Percentiles rank a stretch among this genome's conserved stretches.
These are phyloP conservation scores for Akanthomyces uredinophilus DNA, from an alignment of 2,329 filamentous ascomycete species.

Conservation along the genomic window DNA sequence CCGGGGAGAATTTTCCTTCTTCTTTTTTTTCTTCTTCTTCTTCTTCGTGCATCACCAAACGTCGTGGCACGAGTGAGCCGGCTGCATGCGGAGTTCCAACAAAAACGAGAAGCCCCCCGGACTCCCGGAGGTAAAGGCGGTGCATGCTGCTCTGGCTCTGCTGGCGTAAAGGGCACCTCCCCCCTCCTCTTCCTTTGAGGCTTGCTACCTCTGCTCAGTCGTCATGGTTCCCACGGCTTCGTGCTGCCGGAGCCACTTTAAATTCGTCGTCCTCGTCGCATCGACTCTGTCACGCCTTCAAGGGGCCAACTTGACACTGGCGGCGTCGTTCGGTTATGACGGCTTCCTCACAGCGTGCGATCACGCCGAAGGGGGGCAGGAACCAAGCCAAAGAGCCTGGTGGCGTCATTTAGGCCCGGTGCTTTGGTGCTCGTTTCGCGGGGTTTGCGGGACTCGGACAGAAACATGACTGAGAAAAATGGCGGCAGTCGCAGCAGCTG, in stretches of 20 bases:
- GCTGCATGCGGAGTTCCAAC: too few relatives aligned
- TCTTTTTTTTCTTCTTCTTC: too few relatives aligned
- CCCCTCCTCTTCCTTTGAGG: too few relatives aligned
- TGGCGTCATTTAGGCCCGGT: slow-evolving; percentile 1
- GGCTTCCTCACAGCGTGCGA: not conserved
- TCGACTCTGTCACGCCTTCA: not conserved
- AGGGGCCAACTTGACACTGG: not conserved
- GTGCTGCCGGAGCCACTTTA: not conserved
- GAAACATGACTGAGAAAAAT: not conserved
- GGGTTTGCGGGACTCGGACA: not conserved
- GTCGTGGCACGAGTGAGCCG: too few relatives aligned
- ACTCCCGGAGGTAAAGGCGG: too few relatives aligned
- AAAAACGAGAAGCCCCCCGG: too few relatives aligned
- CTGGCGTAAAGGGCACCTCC: too few relatives aligned
- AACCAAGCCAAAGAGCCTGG: not conserved
- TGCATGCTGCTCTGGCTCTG: too few relatives aligned
- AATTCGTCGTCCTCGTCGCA: not conserved
- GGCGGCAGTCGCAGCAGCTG: not conserved
- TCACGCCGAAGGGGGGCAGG: not conserved
- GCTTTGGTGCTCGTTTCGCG: not conserved
- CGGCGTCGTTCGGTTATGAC: not conserved
- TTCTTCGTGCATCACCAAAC: too few relatives aligned
- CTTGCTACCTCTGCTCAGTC: not conserved
- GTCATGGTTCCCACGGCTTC: not conserved
- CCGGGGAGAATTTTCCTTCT: too few relatives aligned